phyloP scores from a whole-genome alignment of 306 rosid genomes.

The Rosa chinensis region DNA sequence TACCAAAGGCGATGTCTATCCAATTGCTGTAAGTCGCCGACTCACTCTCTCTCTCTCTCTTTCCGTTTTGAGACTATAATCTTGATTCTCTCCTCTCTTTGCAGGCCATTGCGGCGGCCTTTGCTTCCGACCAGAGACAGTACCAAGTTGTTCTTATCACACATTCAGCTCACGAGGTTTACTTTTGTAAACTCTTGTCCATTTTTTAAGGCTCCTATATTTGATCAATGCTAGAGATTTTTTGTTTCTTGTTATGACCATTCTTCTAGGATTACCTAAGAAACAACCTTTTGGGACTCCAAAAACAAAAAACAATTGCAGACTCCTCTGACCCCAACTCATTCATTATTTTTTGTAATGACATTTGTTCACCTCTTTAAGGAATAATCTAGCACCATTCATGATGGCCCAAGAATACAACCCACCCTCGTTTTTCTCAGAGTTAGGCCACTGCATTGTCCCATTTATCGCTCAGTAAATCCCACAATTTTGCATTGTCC shows the following conservation, averaged over 20 bases:
- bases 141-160: slow-evolving; percentile 58
- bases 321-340: neutral
- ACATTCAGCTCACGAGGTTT: slow-evolving; percentile 69
- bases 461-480: neutral
- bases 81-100: slow-evolving; percentile 5
- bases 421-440: neutral
- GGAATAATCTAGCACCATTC: neutral
- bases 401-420: neutral
- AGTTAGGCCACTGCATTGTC: neutral
- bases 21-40: slow-evolving; percentile 51
- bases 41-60: neutral
- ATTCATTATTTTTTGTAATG: neutral
- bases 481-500: neutral
- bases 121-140: slow-evolving; percentile 61
- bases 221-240: neutral
- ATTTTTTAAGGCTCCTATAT: no score
- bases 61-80: neutral
- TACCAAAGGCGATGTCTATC: slow-evolving; percentile 75
- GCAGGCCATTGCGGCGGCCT: slow-evolving; percentile 81
- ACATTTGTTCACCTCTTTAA: neutral
- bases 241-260: no score
- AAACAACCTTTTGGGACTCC: neutral
- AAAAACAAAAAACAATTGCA: neutral
- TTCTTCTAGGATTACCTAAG: neutral
- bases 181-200: neutral